Base-by-base conservation (phyloP, 352 stramenopile genomes). In the Globisporangium viniferum region DNA sequence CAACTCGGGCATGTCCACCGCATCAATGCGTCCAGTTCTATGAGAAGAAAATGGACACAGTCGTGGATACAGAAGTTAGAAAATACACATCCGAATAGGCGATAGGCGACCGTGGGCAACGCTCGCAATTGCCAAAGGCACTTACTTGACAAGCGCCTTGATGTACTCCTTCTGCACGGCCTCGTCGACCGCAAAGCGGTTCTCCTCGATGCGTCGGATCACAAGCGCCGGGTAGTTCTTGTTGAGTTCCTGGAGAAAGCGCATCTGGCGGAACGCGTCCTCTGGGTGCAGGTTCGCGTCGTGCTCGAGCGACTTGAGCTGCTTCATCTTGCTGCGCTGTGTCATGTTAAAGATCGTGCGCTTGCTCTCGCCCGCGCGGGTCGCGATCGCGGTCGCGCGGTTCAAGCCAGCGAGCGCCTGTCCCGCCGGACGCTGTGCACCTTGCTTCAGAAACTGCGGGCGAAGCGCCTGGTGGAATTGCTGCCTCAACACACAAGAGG, bases 191-290 rank as follows among this genome's bases (percentile, higher is more conserved):
- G 84, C 89, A 60, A 95, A 94, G 64, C 87, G 87, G 61, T 84
- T 88, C 62, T 94, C 86, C 68, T 96, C 89, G 35, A 96, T 77
- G 67, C 89, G 88, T 15, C 89, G 88, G 59, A 94, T 83, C 36
- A 96, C 89, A 9, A 94, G 80, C 62, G 83, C 84, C 31, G 89
- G 89, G 66, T 95, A 92, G 64, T 84, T 79, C 61, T 92, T 91
- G 81, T 96, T 96, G 14, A 96, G 85, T 44, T 93, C 86, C 75
- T 94, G 87, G 49, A 96, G 63, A 64, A 96, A 94, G 27, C 89
- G 88, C 63, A 93, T 70, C 63, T 96, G 89, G 14, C 81, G 76
- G 73, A 79, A 90, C 48, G 87, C 64, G 67, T 96, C 88, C 9
- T 93, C 85, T 0, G 86, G 85, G 33, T 83, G 74, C 60, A 78